These are phyloP conservation scores for Batrachochytrium dendrobatidis DNA, from an alignment of 371 early-diverging fungal genomes.

Conservation along the genomic window DNA sequence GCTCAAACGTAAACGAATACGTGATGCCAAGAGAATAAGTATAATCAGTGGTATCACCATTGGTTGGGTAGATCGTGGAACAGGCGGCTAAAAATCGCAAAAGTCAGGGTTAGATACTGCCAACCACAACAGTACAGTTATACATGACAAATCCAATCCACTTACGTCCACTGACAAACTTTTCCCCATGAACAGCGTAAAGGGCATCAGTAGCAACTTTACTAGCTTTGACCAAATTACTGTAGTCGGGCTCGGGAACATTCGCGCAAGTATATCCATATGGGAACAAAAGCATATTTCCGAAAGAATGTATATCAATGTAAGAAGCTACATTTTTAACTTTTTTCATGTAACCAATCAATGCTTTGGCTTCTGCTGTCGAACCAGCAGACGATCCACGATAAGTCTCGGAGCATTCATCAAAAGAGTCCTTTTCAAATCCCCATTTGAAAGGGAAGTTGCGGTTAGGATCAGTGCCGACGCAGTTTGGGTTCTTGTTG, in stretches of 20 bases:
- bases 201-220: background rate
- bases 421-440: constrained; percentile 1
- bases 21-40: background rate
- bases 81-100: no score
- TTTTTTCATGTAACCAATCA: constrained; percentile 32
- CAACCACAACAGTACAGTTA: no score
- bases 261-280: background rate
- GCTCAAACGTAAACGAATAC: constrained; percentile 1
- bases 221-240: background rate
- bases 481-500: constrained; percentile 21
- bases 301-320: constrained; percentile 42
- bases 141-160: no score
- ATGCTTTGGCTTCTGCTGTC: constrained; percentile 12
- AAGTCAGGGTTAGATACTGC: no score
- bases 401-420: constrained; percentile 16
- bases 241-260: background rate
- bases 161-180: background rate
- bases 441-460: background rate
- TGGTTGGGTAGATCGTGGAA: background rate
- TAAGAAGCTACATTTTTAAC: constrained; percentile 19
- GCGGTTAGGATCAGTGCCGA: constrained; percentile 32
- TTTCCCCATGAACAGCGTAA: background rate
- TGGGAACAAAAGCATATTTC: constrained; percentile 19
- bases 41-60: background rate
- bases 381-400: constrained; percentile 10